These are phyloP conservation scores for Pythium biforme DNA, from an alignment of 352 stramenopile species.

Conservation along the genomic window DNA sequence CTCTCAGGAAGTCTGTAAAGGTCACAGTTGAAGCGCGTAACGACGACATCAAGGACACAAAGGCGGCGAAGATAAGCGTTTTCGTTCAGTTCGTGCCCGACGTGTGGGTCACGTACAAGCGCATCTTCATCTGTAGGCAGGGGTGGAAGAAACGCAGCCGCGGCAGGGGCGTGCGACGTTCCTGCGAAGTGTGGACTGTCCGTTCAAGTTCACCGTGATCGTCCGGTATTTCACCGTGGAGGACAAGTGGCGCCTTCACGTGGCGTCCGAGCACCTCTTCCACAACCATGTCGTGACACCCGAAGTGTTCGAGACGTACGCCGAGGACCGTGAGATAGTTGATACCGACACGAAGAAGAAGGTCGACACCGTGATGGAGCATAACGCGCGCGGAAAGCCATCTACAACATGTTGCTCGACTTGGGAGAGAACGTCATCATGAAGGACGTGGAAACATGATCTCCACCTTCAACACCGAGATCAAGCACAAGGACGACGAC, in stretches of 20 bases:
- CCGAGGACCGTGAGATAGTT: conserved; percentile 3
- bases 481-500: background rate
- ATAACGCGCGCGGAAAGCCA: background rate
- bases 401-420: conserved; percentile 2
- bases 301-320: background rate
- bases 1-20: too few relatives aligned
- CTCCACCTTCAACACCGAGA: background rate
- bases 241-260: background rate
- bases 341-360: conserved; percentile 1
- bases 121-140: conserved; percentile 15
- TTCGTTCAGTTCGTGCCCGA: background rate
- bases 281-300: conserved; percentile 12
- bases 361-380: background rate
- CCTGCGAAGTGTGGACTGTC: background rate
- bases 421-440: conserved; percentile 8
- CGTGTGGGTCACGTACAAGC: background rate
- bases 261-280: background rate
- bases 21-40: too few relatives aligned
- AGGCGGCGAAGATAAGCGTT: background rate
- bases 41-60: too few relatives aligned
- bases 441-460: conserved; percentile 13
- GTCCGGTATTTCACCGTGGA: background rate
- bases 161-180: background rate
- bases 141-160: background rate
- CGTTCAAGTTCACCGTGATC: conserved; percentile 6